phyloP scores from a whole-genome alignment of 148 eudicot species.

The Euryodendron excelsum region DNA sequence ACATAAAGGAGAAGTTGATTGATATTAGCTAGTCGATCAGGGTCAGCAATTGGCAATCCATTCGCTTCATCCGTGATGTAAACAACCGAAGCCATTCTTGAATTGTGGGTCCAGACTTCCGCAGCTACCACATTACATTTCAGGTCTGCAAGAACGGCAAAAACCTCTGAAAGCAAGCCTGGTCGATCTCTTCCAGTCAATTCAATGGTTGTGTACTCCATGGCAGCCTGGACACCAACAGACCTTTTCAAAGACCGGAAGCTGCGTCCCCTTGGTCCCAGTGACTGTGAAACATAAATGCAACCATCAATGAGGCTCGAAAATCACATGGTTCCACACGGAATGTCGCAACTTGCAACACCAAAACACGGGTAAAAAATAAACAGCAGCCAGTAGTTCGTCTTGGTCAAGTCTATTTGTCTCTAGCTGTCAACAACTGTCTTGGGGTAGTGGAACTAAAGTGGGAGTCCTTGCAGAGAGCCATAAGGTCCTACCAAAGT shows the following conservation, averaged over 20 bases:
- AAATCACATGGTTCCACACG: constrained; percentile 10
- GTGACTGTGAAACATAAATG: constrained; percentile 41
- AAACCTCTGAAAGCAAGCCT: constrained; percentile 86
- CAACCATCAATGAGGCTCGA: constrained; percentile 4
- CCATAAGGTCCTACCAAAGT: not conserved
- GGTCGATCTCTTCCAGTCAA: constrained; percentile 83
- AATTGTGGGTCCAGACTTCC: constrained; percentile 94
- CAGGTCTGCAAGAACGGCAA: constrained; percentile 71
- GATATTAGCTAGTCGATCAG: constrained; percentile 58
- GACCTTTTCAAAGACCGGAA: constrained; percentile 61
- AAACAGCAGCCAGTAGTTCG: constrained; percentile 12
- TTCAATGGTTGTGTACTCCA: constrained; percentile 73
- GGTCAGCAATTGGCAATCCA: constrained; percentile 61
- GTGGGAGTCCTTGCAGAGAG: constrained; percentile 1
- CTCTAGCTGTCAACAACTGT: not conserved
- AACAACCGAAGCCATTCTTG: constrained; percentile 82
- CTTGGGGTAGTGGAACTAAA: not conserved
- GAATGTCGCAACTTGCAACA: not conserved
- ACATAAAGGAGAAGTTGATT: constrained; percentile 70
- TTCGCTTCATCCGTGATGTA: constrained; percentile 66
- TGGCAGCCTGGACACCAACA: constrained; percentile 64
- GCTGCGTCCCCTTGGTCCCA: constrained; percentile 79
- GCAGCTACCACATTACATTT: constrained; percentile 81
- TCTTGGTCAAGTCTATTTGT: constrained; percentile 17
- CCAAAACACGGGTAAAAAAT: not conserved